These are phyloP conservation scores for Coniochaeta prunicola DNA, from an alignment of 2,329 filamentous ascomycete genomes.

Conservation along the genomic window DNA sequence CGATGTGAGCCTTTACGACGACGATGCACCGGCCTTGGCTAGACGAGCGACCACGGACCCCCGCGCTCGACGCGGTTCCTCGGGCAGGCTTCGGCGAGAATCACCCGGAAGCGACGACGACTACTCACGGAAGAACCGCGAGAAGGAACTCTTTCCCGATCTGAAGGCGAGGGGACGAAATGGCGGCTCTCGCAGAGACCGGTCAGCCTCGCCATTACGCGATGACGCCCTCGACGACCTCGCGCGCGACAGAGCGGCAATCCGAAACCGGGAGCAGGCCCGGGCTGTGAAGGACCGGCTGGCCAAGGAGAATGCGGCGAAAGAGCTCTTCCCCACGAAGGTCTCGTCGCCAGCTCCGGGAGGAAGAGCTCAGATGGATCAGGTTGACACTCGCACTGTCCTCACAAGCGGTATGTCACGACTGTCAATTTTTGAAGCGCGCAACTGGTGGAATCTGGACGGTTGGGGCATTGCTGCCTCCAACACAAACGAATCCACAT, in stretches of 20 bases:
- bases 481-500: not conserved
- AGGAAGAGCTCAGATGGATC: constrained; percentile 25
- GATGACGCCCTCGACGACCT: constrained; percentile 27
- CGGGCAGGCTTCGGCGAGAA: not conserved
- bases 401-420: constrained; percentile 26
- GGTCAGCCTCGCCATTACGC: constrained; percentile 45
- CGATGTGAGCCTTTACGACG: constrained; percentile 75
- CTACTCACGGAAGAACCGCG: constrained; percentile 32
- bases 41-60: constrained; percentile 14
- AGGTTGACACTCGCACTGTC: constrained; percentile 19
- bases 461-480: not conserved
- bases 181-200: constrained; percentile 28
- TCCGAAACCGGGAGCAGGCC: constrained; percentile 35
- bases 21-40: constrained; percentile 41
- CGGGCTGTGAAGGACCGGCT: constrained; percentile 36
- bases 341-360: constrained; percentile 12
- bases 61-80: constrained; percentile 14
- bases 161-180: constrained; percentile 15
- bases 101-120: constrained; percentile 12
- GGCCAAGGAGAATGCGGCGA: constrained; percentile 32
- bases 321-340: constrained; percentile 52
- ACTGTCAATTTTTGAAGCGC: constrained; percentile 10
- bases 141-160: constrained; percentile 58
- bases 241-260: constrained; percentile 18
- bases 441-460: constrained; percentile 11